Base-by-base conservation (phyloP, 441 rosid genomes). In the Raphanus hybrid region DNA sequence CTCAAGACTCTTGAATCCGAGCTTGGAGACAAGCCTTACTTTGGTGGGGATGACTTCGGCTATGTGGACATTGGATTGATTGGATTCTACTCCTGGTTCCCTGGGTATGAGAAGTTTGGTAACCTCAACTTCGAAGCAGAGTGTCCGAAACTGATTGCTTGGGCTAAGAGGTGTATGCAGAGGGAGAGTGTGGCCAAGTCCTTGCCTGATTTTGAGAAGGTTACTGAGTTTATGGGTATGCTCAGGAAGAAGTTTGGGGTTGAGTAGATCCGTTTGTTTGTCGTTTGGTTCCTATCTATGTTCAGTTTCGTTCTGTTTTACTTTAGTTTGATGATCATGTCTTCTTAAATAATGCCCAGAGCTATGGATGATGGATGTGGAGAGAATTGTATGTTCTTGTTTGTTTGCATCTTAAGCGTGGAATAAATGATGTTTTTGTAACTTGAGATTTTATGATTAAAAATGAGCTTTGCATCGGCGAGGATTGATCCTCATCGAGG, bases 21-120 rank as follows among this genome's bases (percentile, higher is more conserved):
- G 76, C 84, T 81, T 12, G 81, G 81, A 50, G 85, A 80, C 43
- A 84, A 80, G 2, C 77, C 82, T 61, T 80, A 52, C 73, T 82
- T 82, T 62, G 82, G 75, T 32, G 85, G 82, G 0, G 77, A 84
- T 32, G 41, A 43, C 0, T 71, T 84, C 65, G 83, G 83, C 0
- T 75, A 8, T 3, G 80, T 80, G 0, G 83, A 80, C 75, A 72
- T 80, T 41, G 77, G 71, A 0, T 3, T 76, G n/a, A 80, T 75
- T 66, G 79, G 79, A 1, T 80, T 59, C 76, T 70, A 20, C 76
- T 60, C 60, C 0, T 80, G 82, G 79, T 80, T 80, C 6, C 65
- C 29, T 1, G 73, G 70, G 2, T 70, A 11, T 14, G 82, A 75
- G 73, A 75, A 64, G 69, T 70, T 0, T 26, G 82, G 73, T 43